Conservation (phyloP, 257 asterid genomes). For the Scutellaria barbata region DNA sequence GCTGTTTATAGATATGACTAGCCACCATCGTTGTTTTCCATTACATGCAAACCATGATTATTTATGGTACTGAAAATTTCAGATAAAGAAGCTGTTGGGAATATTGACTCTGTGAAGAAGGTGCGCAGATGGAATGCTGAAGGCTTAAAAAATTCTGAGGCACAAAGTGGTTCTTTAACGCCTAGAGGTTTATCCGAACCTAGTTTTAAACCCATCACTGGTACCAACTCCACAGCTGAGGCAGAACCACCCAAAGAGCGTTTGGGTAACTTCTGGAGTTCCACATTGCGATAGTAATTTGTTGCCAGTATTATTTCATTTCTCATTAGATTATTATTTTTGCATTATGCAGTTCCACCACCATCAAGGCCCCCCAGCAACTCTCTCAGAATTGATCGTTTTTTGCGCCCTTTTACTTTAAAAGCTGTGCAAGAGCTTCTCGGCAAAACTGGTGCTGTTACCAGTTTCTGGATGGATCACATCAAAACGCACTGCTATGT, state of each 20-base stretch:
- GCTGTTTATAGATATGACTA: not conserved
- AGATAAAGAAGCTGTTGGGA: constrained; percentile 56
- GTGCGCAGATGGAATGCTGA: constrained; percentile 72
- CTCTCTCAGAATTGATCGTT: constrained; percentile 80
- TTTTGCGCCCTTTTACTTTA: constrained; percentile 87
- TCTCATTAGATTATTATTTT: constrained; percentile 28
- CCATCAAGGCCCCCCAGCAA: constrained; percentile 62
- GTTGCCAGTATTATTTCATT: constrained; percentile 17
- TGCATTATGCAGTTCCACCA: constrained; percentile 67
- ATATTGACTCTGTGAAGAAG: constrained; percentile 65
- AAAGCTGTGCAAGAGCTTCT: constrained; percentile 88
- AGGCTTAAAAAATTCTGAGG: constrained; percentile 52
- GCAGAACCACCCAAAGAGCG: constrained; percentile 77
- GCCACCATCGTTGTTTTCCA: not conserved
- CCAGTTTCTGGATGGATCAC: constrained; percentile 89
- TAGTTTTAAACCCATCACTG: constrained; percentile 52
- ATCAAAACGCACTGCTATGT: constrained; percentile 94
- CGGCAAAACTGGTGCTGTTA: constrained; percentile 71
- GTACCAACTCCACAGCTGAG: constrained; percentile 42
- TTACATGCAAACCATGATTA: constrained; percentile 17
- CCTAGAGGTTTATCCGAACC: constrained; percentile 56
- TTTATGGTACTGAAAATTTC: constrained; percentile 32
- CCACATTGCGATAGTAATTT: constrained; percentile 4
- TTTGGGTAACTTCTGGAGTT: constrained; percentile 53
- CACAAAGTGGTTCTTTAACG: constrained; percentile 49